These are phyloP conservation scores for Wickerhamiella galacta DNA, from an alignment of 805 yeast genomes.

Conservation along the genomic window DNA sequence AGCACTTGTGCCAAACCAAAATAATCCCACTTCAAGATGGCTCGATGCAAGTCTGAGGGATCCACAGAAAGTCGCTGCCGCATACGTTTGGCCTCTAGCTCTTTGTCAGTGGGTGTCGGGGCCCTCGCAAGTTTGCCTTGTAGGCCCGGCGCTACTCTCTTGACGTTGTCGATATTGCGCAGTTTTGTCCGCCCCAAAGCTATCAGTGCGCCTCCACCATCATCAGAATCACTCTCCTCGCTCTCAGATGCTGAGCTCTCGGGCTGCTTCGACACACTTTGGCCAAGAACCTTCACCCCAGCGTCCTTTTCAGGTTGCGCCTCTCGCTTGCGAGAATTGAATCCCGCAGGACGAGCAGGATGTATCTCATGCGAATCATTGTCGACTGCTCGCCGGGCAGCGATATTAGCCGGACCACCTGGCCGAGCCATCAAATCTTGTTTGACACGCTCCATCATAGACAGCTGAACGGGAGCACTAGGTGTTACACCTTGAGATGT, in stretches of 20 bases:
- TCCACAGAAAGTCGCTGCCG: constrained; percentile 63
- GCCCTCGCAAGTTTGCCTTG: constrained; percentile 3
- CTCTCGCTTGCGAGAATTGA: constrained; percentile 25
- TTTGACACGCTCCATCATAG: not conserved
- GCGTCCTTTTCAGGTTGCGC: constrained; percentile 11
- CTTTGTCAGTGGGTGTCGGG: constrained; percentile 24
- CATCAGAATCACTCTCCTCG: constrained; percentile 27
- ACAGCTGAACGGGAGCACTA: not conserved
- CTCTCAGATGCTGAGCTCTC: constrained; percentile 18
- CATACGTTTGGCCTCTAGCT: constrained; percentile 62
- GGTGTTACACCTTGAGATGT: not conserved
- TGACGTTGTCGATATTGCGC: constrained; percentile 9
- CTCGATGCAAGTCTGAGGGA: constrained; percentile 53
- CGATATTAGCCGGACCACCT: too few relatives aligned
- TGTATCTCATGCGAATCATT: constrained; percentile 19
- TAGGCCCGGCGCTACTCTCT: constrained; percentile 2
- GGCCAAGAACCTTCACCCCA: too few relatives aligned
- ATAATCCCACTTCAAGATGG: constrained; percentile 65
- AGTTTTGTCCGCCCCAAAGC: constrained; percentile 10
- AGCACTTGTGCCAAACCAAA: constrained; percentile 41
- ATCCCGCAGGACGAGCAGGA: constrained; percentile 37
- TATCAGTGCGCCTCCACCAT: constrained; percentile 19
- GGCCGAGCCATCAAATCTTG: too few relatives aligned
- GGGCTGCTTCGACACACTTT: too few relatives aligned
- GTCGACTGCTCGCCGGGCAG: too few relatives aligned